A percentile compares a stretch with the other conserved stretches of the same genome.
Conservation (phyloP, 2,329 filamentous ascomycete species). For the Grosmannia clavigera region DNA sequence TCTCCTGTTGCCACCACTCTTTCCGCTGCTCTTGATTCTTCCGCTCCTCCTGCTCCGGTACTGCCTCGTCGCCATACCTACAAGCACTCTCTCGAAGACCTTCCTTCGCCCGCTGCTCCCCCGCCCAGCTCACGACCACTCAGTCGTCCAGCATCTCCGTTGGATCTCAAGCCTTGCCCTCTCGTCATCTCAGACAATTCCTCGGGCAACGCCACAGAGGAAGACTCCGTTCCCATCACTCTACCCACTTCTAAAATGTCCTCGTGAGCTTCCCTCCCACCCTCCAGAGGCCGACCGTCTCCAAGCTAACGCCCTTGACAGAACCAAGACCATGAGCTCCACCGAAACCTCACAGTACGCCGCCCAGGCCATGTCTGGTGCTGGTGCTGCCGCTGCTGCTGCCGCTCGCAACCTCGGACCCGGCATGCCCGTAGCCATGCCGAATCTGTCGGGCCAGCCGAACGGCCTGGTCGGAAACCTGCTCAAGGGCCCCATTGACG, state of each 20-base stretch:
- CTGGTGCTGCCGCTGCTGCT: slow-evolving; percentile 4
- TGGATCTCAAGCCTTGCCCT: slow-evolving; percentile 2
- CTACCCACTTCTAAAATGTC: slow-evolving; percentile 8
- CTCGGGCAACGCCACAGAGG: not conserved
- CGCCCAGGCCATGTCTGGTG: slow-evolving; percentile 7
- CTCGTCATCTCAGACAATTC: not conserved
- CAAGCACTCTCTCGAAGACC: slow-evolving; percentile 8
- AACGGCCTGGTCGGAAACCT: slow-evolving; percentile 29
- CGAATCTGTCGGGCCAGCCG: slow-evolving; percentile 23
- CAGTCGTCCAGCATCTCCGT: not conserved
- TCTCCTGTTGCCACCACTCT: not conserved
- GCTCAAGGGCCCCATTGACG: slow-evolving; percentile 43
- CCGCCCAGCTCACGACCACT: not conserved
- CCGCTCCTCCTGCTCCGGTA: not conserved
- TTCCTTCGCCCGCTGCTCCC: slow-evolving; percentile 5
- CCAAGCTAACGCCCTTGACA: not conserved
- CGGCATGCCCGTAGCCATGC: slow-evolving; percentile 18
- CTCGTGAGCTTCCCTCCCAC: slow-evolving; percentile 7
- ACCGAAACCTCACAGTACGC: slow-evolving; percentile 7
- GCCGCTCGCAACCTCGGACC: slow-evolving; percentile 6
- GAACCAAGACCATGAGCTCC: slow-evolving; percentile 11
- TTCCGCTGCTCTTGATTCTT: not conserved
- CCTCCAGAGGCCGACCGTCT: not conserved
- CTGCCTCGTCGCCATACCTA: slow-evolving; percentile 6
- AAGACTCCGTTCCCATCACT: not conserved